A percentile compares a stretch with the other conserved stretches of the same genome.
Evolutionary conservation across 1,139 yeast species (phyloP).

Genomic region (Saccharomyces hybrid): DNA sequence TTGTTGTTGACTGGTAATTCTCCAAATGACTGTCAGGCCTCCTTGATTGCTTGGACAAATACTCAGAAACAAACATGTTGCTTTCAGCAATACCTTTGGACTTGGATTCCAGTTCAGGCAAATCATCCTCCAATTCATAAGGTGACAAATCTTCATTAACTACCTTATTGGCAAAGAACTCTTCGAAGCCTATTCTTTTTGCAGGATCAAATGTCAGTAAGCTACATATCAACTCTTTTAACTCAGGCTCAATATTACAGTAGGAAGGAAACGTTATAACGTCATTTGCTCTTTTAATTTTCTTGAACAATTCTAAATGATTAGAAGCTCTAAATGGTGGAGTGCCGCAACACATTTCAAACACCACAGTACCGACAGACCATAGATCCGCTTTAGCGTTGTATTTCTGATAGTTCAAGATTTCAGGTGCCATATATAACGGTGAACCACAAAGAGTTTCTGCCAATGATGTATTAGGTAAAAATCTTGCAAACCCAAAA

Average conservation of each 20-base stretch:
- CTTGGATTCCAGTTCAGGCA: constrained; percentile 43
- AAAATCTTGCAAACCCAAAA: constrained; percentile 91
- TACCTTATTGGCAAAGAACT: constrained; percentile 59
- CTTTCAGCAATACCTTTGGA: constrained; percentile 56
- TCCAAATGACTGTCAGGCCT: neutral
- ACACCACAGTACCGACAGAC: constrained; percentile 95
- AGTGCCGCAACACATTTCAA: constrained; percentile 89
- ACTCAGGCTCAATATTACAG: constrained; percentile 39
- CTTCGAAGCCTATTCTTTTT: constrained; percentile 79
- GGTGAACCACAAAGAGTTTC: constrained; percentile 98
- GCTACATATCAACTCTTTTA: constrained; percentile 63
- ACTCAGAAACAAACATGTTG: constrained; percentile 76
- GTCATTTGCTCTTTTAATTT: constrained; percentile 76
- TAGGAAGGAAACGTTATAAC: constrained; percentile 63
- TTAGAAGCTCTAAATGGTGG: constrained; percentile 94
- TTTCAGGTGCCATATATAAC: constrained; percentile 96
- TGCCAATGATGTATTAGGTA: constrained; percentile 89
- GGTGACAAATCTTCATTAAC: constrained; percentile 32
- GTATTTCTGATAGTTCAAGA: constrained; percentile 84
- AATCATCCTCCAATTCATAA: constrained; percentile 31
- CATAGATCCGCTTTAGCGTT: constrained; percentile 95
- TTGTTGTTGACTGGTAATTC: neutral
- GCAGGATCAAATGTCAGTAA: constrained; percentile 77
- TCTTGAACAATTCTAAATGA: constrained; percentile 79
- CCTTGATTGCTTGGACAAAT: constrained; percentile 31